Evolutionary conservation across 2,329 filamentous ascomycete genomes (phyloP).

Genomic region (Microthyrium microscopicum): DNA sequence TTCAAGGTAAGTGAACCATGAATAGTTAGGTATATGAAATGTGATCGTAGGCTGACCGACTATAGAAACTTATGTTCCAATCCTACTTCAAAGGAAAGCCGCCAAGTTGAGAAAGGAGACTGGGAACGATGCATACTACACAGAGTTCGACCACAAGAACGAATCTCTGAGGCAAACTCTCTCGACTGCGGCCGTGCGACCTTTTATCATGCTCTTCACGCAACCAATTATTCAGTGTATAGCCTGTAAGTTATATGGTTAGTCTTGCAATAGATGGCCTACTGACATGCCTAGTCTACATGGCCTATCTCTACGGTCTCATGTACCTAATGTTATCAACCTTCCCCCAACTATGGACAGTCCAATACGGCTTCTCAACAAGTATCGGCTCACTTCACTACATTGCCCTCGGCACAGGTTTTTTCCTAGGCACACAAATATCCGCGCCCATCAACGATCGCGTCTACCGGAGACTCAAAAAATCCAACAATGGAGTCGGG

Average conservation of each 20-base stretch:
- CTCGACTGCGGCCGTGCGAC: conserved; percentile 30
- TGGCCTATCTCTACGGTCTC: conserved; percentile 43
- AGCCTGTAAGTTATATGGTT: conserved; percentile 13
- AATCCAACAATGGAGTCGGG: conserved; percentile 21
- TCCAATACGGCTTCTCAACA: conserved; percentile 36
- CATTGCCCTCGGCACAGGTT: conserved; percentile 44
- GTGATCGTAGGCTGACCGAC: conserved; percentile 40
- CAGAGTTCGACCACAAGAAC: conserved; percentile 26
- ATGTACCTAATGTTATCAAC: conserved; percentile 48
- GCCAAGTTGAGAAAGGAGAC: conserved; percentile 38
- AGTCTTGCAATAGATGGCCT: conserved; percentile 10
- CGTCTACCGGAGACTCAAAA: conserved; percentile 31
- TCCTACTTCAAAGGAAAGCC: conserved; percentile 42
- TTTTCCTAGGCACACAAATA: conserved; percentile 30
- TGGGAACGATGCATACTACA: conserved; percentile 42
- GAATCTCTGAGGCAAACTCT: conserved; percentile 17
- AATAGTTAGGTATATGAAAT: conserved; percentile 34
- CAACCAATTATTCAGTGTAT: conserved; percentile 44
- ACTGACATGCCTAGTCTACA: conserved; percentile 23
- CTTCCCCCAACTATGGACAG: conserved; percentile 41
- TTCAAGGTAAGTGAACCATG: conserved; percentile 49
- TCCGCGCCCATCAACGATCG: conserved; percentile 32
- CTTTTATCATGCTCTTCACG: conserved; percentile 37
- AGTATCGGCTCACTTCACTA: conserved; percentile 46
- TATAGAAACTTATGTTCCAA: conserved; percentile 49